Evolutionary conservation across 495 filamentous ascomycete species (phyloP).

Genomic region (Aspergillus bridgeri): DNA sequence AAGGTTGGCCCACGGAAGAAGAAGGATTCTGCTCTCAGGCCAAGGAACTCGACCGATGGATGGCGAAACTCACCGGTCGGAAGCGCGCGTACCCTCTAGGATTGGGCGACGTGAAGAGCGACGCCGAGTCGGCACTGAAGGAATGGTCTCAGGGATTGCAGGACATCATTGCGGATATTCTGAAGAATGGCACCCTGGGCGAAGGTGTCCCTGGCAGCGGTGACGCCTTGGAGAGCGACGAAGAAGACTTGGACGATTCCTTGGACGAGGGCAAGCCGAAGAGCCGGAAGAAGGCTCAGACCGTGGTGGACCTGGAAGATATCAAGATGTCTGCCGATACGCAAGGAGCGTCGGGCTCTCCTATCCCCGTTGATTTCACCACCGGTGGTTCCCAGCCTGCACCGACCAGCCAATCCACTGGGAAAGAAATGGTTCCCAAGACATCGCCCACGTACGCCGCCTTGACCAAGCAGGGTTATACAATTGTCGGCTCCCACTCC

Average conservation of each 20-base stretch:
- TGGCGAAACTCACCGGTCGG: conserved; percentile 81
- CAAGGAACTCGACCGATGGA: conserved; percentile 85
- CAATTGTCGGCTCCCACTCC: conserved; percentile 90
- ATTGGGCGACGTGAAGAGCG: conserved; percentile 77
- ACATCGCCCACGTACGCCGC: conserved; percentile 81
- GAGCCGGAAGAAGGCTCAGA: conserved; percentile 43
- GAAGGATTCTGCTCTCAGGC: conserved; percentile 93
- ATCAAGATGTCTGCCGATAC: conserved; percentile 56
- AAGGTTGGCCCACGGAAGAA: conserved; percentile 85
- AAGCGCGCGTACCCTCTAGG: conserved; percentile 83
- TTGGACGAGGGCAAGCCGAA: conserved; percentile 30
- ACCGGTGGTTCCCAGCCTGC: conserved; percentile 52
- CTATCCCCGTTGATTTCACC: conserved; percentile 85
- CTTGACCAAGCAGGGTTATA: conserved; percentile 93
- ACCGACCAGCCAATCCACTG: conserved; percentile 35
- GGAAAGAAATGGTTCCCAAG: conserved; percentile 91
- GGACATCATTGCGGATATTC: conserved; percentile 63
- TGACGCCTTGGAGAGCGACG: conserved; percentile 77
- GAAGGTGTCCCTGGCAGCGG: conserved; percentile 81
- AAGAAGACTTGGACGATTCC: conserved; percentile 56
- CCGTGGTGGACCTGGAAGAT: conserved; percentile 79
- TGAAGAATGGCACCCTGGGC: conserved; percentile 61
- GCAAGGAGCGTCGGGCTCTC: conserved; percentile 30
- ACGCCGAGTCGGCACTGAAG: conserved; percentile 57
- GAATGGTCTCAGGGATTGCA: conserved; percentile 78